Base-by-base conservation (phyloP, 805 yeast genomes). In the Metschnikowia rubicola region DNA sequence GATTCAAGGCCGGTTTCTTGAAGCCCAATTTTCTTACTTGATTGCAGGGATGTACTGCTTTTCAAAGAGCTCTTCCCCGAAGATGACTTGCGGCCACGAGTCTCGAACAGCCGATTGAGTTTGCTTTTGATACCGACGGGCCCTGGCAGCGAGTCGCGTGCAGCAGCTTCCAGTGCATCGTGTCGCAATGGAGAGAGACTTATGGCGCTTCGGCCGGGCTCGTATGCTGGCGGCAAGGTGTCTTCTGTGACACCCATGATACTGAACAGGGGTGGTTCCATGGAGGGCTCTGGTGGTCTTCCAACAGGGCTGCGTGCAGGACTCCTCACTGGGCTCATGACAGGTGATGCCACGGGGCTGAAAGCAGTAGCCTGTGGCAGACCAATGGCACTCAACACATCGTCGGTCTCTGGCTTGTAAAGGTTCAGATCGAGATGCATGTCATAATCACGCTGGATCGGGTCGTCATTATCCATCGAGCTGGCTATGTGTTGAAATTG, bases 361-460 rank as follows among this genome's bases (percentile, higher is more conserved):
- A 47, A 52, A 1, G 59, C 52, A 2, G 48, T 49, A n/a, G 59
- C 59, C 19, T 55, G 59, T 2, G 56, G 56, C 1, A 57, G 48
- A 8, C 50, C 53, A 21, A 55, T 49, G 6, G 47, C 48, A 21
- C 47, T 48, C 19, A 52, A 35, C 1, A 51, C 41, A 5, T 74
- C 75, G 17, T 74, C 60, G 13, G 62, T 61, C 1, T 67, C 73
- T 0, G 90, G 91, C 54, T 77, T 73, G 61, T 80, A 84, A 7
- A 84, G 49, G 46, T 73, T 73, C 3, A 77, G 70, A 26, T 65
- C 74, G 30, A 73, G 58, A 52, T 72, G 77, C 63, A 71, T 64
- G 47, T 69, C 66, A 10, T 52, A 47, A 43, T 73, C 77, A 38
- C 69, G 54, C 45, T 68, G 65, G 0, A 69, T 60, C 0, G 77